Evolutionary conservation across 768 basidiomycete species (phyloP), one percentile per base, ranked within the genome.

Genomic region (Lactarius hatsudake): DNA sequence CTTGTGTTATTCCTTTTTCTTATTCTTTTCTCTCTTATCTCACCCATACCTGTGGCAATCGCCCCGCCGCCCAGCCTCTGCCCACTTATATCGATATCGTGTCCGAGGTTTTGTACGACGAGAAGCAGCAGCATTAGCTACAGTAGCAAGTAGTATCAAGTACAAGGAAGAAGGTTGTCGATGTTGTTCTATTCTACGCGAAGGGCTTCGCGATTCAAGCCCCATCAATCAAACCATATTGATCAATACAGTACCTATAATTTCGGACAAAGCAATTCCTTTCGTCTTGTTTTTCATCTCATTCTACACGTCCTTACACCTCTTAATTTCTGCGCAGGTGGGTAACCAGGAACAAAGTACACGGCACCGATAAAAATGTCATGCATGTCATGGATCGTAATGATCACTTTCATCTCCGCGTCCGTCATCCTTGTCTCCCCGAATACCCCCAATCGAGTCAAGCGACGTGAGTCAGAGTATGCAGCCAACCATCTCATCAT

Each of bases 161-260:
- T 57, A 64, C 63, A 61, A 63, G 36, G 23, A 56, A 61, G 48
- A 5, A 32, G 28, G 34, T 48, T 36, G 38, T 51, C 28, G 34
- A 51, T 36, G 38, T 51, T 38, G n/a, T 67, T 38, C 36, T 53
- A 69, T 67, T 38, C 36, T 53, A 69, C 73, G 81, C 81, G 82
- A 82, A 82, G 81, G 81, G 82, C 81, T 82, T 82, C 81, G 81
- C 81, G 63, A 43, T 69, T 73, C 73, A 80, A 81, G 81, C 77
- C 81, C 81, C 81, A 72, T 60, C 32, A 54, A 65, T 56, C 30
- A 59, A 32, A 40, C 38, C 70, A 69, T 79, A 65, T 56, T 23
- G 48, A 42, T 55, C 62, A 71, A 70, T 80, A 28, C 26, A 28
- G 26, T 28, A 80, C 76, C 66, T 67, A 63, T 63, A 67, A 67